Evolutionary conservation across 1,139 yeast genomes (phyloP).

Genomic region (Yamadazyma pseudoaaseri): DNA sequence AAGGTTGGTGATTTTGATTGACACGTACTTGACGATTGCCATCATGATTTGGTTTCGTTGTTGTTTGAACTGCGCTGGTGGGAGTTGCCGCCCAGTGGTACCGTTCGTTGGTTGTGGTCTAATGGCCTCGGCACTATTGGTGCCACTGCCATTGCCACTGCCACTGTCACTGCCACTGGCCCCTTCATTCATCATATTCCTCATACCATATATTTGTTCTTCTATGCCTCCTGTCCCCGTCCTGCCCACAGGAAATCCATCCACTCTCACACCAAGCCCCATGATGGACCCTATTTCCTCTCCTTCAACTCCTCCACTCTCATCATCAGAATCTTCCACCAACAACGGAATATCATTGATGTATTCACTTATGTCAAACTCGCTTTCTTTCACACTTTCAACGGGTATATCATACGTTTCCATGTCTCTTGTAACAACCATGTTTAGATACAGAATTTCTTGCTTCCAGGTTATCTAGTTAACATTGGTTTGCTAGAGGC

Average conservation of each 20-base stretch:
- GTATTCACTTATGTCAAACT: conserved; percentile 14
- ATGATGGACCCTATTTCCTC: not conserved
- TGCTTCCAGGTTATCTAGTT: conserved; percentile 1
- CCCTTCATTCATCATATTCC: not conserved
- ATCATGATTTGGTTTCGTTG: conserved; percentile 39
- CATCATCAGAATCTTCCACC: conserved; percentile 14
- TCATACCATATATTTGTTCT: conserved; percentile 21
- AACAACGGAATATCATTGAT: conserved; percentile 16
- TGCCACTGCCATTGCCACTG: not conserved
- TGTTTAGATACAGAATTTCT: conserved; percentile 2
- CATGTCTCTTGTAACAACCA: conserved; percentile 2
- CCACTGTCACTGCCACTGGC: not conserved
- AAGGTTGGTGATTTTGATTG: conserved; percentile 45
- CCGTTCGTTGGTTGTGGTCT: not conserved
- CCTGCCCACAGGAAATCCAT: not conserved
- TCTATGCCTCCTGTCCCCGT: not conserved
- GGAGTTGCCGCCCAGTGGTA: not conserved
- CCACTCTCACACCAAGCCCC: not conserved
- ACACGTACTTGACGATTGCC: conserved; percentile 43
- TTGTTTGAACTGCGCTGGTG: conserved; percentile 17
- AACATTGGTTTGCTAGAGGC: not conserved
- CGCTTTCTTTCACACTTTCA: not conserved
- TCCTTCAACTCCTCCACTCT: conserved; percentile 12
- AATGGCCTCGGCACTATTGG: not conserved
- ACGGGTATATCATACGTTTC: not conserved